Percentiles rank a stretch among this genome's conserved stretches.
These are phyloP conservation scores for Trypanosoma caninum DNA, from an alignment of 208 protist species.

Conservation along the genomic window DNA sequence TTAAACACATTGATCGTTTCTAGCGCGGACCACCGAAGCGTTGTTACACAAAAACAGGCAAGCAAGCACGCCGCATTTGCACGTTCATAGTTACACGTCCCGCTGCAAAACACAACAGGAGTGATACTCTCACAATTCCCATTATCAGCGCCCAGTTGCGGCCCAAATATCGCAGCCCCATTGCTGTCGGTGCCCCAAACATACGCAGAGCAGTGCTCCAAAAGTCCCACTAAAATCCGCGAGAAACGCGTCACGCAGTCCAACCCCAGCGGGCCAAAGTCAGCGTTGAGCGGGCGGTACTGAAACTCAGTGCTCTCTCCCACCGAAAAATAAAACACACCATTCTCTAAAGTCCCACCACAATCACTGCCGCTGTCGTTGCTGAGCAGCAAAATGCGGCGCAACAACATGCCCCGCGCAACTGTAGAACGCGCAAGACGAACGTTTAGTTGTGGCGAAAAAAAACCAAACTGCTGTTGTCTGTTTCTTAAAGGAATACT, in stretches of 20 bases:
- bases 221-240: slow-evolving; percentile 38
- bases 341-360: slow-evolving; percentile 15
- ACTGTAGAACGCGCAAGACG: neutral
- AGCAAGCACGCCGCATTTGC: slow-evolving; percentile 87
- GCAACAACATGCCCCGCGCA: slow-evolving; percentile 2
- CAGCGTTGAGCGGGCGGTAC: slow-evolving; percentile 90
- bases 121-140: neutral
- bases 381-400: slow-evolving; percentile 5
- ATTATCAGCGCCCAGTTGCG: neutral
- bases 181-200: slow-evolving; percentile 4
- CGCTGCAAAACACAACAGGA: slow-evolving; percentile 54
- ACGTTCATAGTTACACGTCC: slow-evolving; percentile 68
- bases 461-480: neutral
- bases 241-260: slow-evolving; percentile 69
- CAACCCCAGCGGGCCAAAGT: slow-evolving; percentile 93
- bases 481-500: neutral
- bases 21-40: slow-evolving; percentile 51
- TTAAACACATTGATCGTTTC: slow-evolving; percentile 58
- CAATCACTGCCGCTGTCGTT: slow-evolving; percentile 8
- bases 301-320: slow-evolving; percentile 38
- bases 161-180: neutral
- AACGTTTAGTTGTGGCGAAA: neutral
- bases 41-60: slow-evolving; percentile 65
- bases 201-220: slow-evolving; percentile 28
- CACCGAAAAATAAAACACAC: slow-evolving; percentile 45